These are phyloP conservation scores for Podila minutissima DNA, from an alignment of 192 early-diverging fungal species.

Conservation along the genomic window DNA sequence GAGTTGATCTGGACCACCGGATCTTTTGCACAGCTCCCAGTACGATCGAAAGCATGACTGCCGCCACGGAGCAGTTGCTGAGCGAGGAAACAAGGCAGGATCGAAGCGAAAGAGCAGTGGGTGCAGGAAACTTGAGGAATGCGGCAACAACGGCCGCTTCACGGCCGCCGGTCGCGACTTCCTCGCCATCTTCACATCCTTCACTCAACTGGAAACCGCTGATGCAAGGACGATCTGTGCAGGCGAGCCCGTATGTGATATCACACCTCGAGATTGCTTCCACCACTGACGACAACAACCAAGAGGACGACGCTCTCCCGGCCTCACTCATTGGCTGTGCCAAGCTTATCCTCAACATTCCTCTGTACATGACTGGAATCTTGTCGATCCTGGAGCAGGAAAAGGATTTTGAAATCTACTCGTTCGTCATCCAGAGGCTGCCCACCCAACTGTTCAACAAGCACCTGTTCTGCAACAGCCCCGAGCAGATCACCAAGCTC, in stretches of 20 bases:
- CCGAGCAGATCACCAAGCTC: conserved; percentile 61
- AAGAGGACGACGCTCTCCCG: conserved; percentile 16
- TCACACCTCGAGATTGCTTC: conserved; percentile 45
- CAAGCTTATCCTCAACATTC: conserved; percentile 55
- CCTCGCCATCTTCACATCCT: conserved; percentile 11
- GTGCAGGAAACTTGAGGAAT: background rate
- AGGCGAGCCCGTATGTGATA: conserved; percentile 48
- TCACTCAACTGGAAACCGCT: conserved; percentile 43
- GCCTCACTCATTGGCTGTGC: conserved; percentile 53
- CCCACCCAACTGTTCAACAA: conserved; percentile 78
- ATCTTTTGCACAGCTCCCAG: conserved; percentile 54
- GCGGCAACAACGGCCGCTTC: background rate
- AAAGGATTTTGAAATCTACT: conserved; percentile 76
- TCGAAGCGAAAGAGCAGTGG: conserved; percentile 6
- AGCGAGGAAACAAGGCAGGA: conserved; percentile 43
- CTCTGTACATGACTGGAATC: conserved; percentile 67
- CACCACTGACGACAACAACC: conserved; percentile 15
- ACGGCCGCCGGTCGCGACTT: background rate
- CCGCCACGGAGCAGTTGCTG: conserved; percentile 43
- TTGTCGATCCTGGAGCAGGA: conserved; percentile 72
- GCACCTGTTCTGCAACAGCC: conserved; percentile 75
- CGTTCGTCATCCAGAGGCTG: conserved; percentile 71
- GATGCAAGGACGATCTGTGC: conserved; percentile 41
- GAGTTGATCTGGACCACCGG: conserved; percentile 62
- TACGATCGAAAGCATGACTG: conserved; percentile 37